Base-by-base conservation (phyloP, 768 basidiomycete genomes). In the Austroboletus festivus region DNA sequence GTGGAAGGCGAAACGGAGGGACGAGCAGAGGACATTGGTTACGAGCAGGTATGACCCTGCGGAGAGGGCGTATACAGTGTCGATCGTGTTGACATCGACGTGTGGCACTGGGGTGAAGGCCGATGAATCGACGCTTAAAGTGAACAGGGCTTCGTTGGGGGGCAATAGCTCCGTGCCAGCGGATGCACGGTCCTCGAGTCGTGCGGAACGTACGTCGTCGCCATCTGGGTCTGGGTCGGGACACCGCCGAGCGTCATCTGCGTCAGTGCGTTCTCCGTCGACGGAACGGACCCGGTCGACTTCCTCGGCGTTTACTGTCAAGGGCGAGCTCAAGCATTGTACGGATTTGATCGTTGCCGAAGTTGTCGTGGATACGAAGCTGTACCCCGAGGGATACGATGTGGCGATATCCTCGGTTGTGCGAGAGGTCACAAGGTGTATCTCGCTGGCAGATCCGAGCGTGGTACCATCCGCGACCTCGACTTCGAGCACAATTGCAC, bases 261-360 rank as follows among this genome's bases (percentile, higher is more conserved):
- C 44, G 22, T 61, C 70, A 11, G 51, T 45, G 7, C 61, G 66
- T 22, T 71, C 70, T 23, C 58, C 62, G 12, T 73, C 72, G 5
- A 50, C 48, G 30, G 76, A 76, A 28, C 50, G 53, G 9, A 28
- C 62, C 30, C 68, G 64, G 24, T 41, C 64, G 2, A 53, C 60
- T 10, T 73, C 79, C 4, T 80, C 83, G 9, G 79, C 77, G 24
- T 85, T 87, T 57, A 83, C 79, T 3, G 47, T 74, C 39, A 82
- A 80, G 42, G 82, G 81, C 34, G 83, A 83, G 57, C 74, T 84
- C 48, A 76, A 73, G 47, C 73, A 76, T 38, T 69, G 74, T n/a
- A 75, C 77, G 44, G 90, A 95, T 63, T 67, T 92, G 39, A 68
- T 92, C 18, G 80, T 93, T 16, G 80, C 80, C 2, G 93, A 95